These are phyloP conservation scores for Dactylellina parvicollis DNA, from an alignment of 2,329 filamentous ascomycete species.

Conservation along the genomic window DNA sequence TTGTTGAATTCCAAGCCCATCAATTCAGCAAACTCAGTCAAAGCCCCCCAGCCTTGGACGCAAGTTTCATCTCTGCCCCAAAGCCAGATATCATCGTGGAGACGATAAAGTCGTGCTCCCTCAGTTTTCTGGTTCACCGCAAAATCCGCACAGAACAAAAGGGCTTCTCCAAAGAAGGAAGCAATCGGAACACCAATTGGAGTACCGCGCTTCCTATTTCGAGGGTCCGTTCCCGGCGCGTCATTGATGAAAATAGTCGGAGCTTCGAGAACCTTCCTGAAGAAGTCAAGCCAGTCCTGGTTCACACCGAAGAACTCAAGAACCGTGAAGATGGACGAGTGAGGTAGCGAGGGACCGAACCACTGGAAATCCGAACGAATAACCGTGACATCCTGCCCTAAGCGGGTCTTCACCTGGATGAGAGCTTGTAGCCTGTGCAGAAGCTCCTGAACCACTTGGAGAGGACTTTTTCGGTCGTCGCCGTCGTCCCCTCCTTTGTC, in stretches of 20 bases:
- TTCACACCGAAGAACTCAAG: conserved; percentile 71
- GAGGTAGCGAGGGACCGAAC: conserved; percentile 70
- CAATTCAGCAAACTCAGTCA: conserved; percentile 67
- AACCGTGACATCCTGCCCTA: conserved; percentile 63
- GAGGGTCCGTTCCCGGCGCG: conserved; percentile 62
- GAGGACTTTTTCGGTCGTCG: conserved; percentile 61
- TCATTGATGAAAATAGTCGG: conserved; percentile 70
- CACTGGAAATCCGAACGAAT: conserved; percentile 70
- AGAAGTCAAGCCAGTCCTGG: conserved; percentile 69
- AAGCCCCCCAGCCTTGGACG: conserved; percentile 70
- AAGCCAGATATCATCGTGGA: conserved; percentile 75
- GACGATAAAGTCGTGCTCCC: conserved; percentile 69
- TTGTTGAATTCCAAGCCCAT: conserved; percentile 70
- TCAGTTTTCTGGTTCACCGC: conserved; percentile 69
- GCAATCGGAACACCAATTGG: conserved; percentile 71
- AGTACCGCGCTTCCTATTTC: conserved; percentile 67
- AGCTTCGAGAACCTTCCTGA: conserved; percentile 69
- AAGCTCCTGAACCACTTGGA: conserved; percentile 68
- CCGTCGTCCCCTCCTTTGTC: conserved; percentile 59
- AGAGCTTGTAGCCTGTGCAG: conserved; percentile 69
- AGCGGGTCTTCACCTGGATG: conserved; percentile 58
- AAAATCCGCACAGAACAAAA: conserved; percentile 74
- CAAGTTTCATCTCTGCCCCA: conserved; percentile 67
- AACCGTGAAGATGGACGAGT: conserved; percentile 68
- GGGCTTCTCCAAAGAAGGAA: conserved; percentile 69